Conservation (phyloP, 169 alveolate species). For the Plasmodium reichenowi region DNA sequence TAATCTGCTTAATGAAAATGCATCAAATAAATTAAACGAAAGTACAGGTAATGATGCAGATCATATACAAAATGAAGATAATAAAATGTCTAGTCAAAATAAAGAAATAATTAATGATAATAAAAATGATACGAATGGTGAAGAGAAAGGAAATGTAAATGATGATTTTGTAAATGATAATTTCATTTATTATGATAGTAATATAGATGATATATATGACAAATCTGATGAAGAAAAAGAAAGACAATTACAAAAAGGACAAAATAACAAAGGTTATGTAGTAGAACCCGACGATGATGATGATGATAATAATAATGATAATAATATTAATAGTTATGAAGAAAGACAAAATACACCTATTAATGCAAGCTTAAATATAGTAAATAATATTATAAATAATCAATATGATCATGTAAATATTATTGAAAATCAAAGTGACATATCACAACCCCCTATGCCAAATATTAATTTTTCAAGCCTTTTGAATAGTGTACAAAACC, state of each 20-base stretch:
- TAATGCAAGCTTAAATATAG: background rate
- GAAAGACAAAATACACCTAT: slow-evolving; percentile 5
- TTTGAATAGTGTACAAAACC: slow-evolving; percentile 36
- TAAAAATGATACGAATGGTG: background rate
- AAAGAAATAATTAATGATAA: slow-evolving; percentile 9
- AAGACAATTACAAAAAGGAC: background rate
- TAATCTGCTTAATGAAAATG: background rate
- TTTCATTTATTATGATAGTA: slow-evolving; percentile 44
- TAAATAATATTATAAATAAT: background rate
- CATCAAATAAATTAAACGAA: background rate
- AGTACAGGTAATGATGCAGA: background rate
- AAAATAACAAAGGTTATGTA: background rate
- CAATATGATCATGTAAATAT: background rate
- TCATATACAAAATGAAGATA: background rate
- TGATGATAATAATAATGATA: background rate
- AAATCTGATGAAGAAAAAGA: slow-evolving; percentile 56
- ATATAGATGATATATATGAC: slow-evolving; percentile 59
- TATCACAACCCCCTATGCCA: slow-evolving; percentile 18
- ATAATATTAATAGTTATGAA: background rate
- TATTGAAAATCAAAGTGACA: background rate
- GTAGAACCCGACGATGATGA: background rate
- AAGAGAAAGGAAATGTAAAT: slow-evolving; percentile 6
- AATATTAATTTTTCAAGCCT: slow-evolving; percentile 36
- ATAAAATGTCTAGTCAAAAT: slow-evolving; percentile 2
- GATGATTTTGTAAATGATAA: slow-evolving; percentile 11